Base-by-base conservation (phyloP, 139 green algal genomes). In the Chlamydomonas eustigma region DNA sequence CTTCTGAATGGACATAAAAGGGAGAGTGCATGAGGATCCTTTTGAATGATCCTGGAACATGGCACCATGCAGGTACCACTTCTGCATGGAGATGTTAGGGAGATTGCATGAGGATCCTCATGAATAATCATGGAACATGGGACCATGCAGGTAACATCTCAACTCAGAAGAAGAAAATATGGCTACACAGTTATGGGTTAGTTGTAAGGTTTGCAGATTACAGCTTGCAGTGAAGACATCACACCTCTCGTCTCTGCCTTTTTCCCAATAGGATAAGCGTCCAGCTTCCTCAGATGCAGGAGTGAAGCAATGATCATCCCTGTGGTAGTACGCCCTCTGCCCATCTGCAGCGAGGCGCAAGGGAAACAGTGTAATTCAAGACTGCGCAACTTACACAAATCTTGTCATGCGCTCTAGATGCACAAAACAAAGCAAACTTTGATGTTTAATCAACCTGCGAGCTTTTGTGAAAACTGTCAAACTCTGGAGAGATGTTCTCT, bases 291-390 rank as follows among this genome's bases (percentile, higher is more conserved):
- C 78, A 97, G 83, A 51, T 86, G 75, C 58, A 98, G 76, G 67
- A 98, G 83, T 2, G 84, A 90, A 12, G 87, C 93, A 51, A 98
- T 97, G 73, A 97, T 85, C 89, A 97, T 98, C n/a, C 52, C 52
- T 8, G 52, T 68, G 34, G 94, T 97, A 63, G 94, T 98, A 51
- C 94, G 84, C 4, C 94, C 94, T 2, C 94, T 86, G 3, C 94
- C 94, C 94, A 98, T 98, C 88, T 94, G 87, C 50, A 70, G 52
- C 6, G 52, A 37, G 34, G 35, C 37, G n/a, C 25, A 58, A 18
- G 44, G 44, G 44, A 18, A 28, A 18, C 44, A 18, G 44, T 28
- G 44, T 12, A 58, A 58, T 28, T 58, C n/a, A n/a, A n/a, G n/a
- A n/a, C n/a, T n/a, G n/a, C n/a, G n/a, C n/a, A n/a, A n/a, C n/a